Evolutionary conservation across 257 asterid genomes (phyloP), one percentile per base, ranked within the genome.

Genomic region (Jaltomata sinuosa): DNA sequence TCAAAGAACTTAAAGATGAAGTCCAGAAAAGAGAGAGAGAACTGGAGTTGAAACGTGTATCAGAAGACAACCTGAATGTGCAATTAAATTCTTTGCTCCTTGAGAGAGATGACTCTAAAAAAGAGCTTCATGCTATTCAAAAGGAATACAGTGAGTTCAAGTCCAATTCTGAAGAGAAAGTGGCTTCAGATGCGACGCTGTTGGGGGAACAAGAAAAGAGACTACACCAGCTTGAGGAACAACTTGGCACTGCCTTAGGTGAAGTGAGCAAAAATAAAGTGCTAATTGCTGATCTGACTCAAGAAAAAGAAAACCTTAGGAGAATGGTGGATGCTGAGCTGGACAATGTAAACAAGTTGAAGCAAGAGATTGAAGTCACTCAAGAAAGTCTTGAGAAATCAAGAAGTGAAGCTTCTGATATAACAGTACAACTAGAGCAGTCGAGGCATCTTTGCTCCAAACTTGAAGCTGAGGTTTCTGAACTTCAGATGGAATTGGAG

Each of bases 391-490:
- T 91, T 79, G 92, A 91, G 86, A 88, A 91, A 80, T 92, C 92
- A 27, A 90, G 87, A 88, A 62, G 82, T 54, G 97, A 92, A 86
- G 92, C 90, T 86, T 87, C 86, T 82, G 94, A 89, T 82, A 65
- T 91, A 88, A 86, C 81, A 40, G 89, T 85, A 81, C 91, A 91
- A 81, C 88, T 94, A 83, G 88, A 90, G 83, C 83, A 87, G 83
- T 90, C 93, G 1, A 91, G 92, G 86, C 74, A 83, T 74, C 85
- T 88, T 85, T 91, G 92, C 92, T 81, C 88, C 15, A 86, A 89
- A 85, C 92, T 92, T 78, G 93, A 94, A 90, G 88, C 84, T 38
- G 92, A 93, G 87, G 59, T 89, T 81, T 84, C 89, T 47, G 85
- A 88, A 79, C 87, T 85, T 80, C 88, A 69, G 67, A 65, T 85